Evolutionary conservation across 768 basidiomycete species (phyloP).

Genomic region (Russula sp.): DNA sequence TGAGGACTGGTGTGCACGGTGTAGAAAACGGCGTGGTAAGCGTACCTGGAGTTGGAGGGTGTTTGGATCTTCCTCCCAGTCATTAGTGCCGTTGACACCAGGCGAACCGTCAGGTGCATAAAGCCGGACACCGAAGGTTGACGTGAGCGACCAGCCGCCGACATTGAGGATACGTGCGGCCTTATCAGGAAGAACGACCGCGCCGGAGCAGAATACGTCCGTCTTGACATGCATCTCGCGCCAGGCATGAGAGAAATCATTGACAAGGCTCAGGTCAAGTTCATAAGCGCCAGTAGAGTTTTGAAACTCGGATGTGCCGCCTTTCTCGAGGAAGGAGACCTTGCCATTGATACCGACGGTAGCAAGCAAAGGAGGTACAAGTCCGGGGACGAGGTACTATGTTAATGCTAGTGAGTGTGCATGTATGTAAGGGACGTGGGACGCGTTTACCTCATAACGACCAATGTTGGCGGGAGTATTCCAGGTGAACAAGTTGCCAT

Average conservation of each 20-base stretch:
- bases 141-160: too few species aligned
- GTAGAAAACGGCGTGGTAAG: too few species aligned
- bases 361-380: slow-evolving; percentile 66
- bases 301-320: slow-evolving; percentile 50
- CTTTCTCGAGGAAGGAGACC: slow-evolving; percentile 72
- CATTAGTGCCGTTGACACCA: too few species aligned
- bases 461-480: slow-evolving; percentile 60
- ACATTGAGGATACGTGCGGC: slow-evolving; percentile 30
- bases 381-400: slow-evolving; percentile 47
- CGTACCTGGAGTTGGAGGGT: too few species aligned
- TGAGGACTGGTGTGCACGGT: too few species aligned
- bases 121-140: too few species aligned
- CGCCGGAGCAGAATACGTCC: slow-evolving; percentile 76
- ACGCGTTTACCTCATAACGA: slow-evolving; percentile 53
- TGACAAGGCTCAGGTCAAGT: slow-evolving; percentile 54
- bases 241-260: slow-evolving; percentile 48
- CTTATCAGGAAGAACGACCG: slow-evolving; percentile 69
- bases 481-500: slow-evolving; percentile 49
- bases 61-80: too few species aligned
- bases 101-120: too few species aligned
- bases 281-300: slow-evolving; percentile 80
- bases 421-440: too few species aligned
- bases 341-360: slow-evolving; percentile 80
- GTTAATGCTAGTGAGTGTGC: neutral
- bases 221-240: slow-evolving; percentile 70